A percentile compares a stretch with the other conserved stretches of the same genome.
Conservation (phyloP, 1,139 yeast species). For the Kurtzmaniella quercitrusa region DNA sequence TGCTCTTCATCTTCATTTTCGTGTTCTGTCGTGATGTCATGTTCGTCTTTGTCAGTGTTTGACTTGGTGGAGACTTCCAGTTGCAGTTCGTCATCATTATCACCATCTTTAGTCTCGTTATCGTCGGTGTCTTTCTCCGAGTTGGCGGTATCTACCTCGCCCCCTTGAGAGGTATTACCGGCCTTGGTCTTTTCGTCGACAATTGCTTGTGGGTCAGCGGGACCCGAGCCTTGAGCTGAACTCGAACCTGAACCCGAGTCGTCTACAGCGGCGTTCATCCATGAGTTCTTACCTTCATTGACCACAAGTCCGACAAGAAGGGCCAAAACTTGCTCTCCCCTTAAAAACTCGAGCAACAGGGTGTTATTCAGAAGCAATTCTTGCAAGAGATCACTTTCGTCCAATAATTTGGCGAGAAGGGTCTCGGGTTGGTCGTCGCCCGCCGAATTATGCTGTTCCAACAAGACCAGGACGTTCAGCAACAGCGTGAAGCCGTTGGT, state of each 20-base stretch:
- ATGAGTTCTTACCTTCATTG: slow-evolving; percentile 29
- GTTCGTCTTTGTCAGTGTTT: slow-evolving; percentile 13
- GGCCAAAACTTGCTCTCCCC: slow-evolving; percentile 67
- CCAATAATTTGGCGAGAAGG: slow-evolving; percentile 64
- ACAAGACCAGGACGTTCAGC: slow-evolving; percentile 67
- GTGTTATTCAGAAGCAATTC: slow-evolving; percentile 82
- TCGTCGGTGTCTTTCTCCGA: slow-evolving; percentile 6
- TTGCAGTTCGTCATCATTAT: slow-evolving; percentile 1
- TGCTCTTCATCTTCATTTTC: slow-evolving; percentile 18
- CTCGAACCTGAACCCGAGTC: slow-evolving; percentile 3
- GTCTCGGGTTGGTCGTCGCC: slow-evolving; percentile 17
- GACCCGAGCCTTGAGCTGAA: too few species aligned
- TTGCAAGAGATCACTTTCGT: slow-evolving; percentile 82
- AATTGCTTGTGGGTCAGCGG: background rate
- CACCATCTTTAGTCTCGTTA: slow-evolving; percentile 6
- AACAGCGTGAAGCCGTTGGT: slow-evolving; percentile 79
- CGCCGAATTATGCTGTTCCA: slow-evolving; percentile 46
- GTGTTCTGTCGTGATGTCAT: slow-evolving; percentile 26
- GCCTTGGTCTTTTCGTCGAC: slow-evolving; percentile 4
- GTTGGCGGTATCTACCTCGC: too few species aligned
- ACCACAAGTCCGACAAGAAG: slow-evolving; percentile 67
- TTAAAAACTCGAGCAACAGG: slow-evolving; percentile 70
- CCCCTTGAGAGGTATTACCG: background rate
- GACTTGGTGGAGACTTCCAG: background rate
- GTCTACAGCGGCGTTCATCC: slow-evolving; percentile 5